Base-by-base conservation (phyloP, 345 rosid species). In the Linum trigynum region DNA sequence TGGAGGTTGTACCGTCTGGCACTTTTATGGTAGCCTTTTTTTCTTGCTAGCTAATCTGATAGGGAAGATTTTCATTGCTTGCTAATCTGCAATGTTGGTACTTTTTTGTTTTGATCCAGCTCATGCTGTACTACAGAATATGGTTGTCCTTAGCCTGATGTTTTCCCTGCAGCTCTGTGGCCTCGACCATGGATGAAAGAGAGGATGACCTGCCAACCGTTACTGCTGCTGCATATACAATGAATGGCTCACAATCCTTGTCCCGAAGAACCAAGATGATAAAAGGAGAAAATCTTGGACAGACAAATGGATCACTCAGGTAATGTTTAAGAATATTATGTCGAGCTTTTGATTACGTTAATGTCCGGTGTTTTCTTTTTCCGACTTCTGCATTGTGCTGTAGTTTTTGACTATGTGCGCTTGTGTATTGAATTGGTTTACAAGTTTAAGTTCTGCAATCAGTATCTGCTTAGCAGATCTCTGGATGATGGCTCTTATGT, bases 171-270 rank as follows among this genome's bases (percentile, higher is more conserved):
- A 94, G 99, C 78, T 86, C 90, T 69, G 84, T 78, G 68, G 83
- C 84, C 69, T 85, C 89, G 36, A 85, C 81, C 80, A 77, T 85
- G 80, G 70, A 86, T 78, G 97, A 90, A 70, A 79, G 81, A 76
- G 92, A 90, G 74, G 99, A 94, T 68, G 97, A 88, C 73, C 76
- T 94, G 70, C 97, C 95, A 69, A 86, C 96, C 55, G 85, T 90
- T 23, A 78, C 84, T 59, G 97, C 86, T 78, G 82, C 83, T 75
- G 83, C 90, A 66, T 79, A 80, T 75, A 71, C 82, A 38, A 79
- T 79, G 66, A 88, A 76, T 78, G 75, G 73, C 74, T 86, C 87
- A n/a, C 99, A 85, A 58, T 85, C 97, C 61, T 77, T 86, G 39
- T 94, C 99, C 68, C 85, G 96, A 71, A 88, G 99, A 80, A 94